Percentiles rank a stretch among this genome's conserved stretches.
Conservation (phyloP, 495 filamentous ascomycete genomes). For the Apodospora peruviana region DNA sequence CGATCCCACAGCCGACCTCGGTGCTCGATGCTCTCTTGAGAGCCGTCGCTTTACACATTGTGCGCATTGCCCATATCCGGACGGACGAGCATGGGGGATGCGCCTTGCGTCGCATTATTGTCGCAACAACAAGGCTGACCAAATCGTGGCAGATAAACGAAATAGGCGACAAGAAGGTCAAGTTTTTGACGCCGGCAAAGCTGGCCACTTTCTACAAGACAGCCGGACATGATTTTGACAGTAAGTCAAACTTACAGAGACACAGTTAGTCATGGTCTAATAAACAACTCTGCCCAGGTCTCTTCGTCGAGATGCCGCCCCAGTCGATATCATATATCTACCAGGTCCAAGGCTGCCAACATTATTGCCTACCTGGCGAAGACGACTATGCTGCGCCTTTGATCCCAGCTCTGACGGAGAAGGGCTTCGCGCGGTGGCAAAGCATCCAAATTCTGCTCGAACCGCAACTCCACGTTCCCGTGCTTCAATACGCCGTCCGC, state of each 20-base stretch:
- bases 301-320: conserved; percentile 76
- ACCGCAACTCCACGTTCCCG: conserved; percentile 80
- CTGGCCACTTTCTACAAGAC: conserved; percentile 82
- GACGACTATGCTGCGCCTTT: conserved; percentile 70
- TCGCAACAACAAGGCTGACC: background rate
- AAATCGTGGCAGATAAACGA: conserved; percentile 44
- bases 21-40: conserved; percentile 71
- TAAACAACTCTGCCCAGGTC: conserved; percentile 22
- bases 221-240: conserved; percentile 86
- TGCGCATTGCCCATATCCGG: conserved; percentile 39
- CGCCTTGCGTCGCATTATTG: background rate
- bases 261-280: background rate
- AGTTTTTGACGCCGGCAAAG: conserved; percentile 71
- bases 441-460: conserved; percentile 84
- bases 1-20: conserved; percentile 69
- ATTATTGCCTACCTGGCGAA: conserved; percentile 58
- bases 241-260: conserved; percentile 25
- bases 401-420: conserved; percentile 73
- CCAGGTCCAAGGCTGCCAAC: conserved; percentile 82
- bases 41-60: conserved; percentile 75
- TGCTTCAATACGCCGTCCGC: conserved; percentile 73
- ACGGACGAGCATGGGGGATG: background rate
- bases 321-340: conserved; percentile 84
- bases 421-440: conserved; percentile 91
- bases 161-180: conserved; percentile 59